Evolutionary conservation across 106 monocot genomes (phyloP).

Genomic region (Allium cepa): DNA sequence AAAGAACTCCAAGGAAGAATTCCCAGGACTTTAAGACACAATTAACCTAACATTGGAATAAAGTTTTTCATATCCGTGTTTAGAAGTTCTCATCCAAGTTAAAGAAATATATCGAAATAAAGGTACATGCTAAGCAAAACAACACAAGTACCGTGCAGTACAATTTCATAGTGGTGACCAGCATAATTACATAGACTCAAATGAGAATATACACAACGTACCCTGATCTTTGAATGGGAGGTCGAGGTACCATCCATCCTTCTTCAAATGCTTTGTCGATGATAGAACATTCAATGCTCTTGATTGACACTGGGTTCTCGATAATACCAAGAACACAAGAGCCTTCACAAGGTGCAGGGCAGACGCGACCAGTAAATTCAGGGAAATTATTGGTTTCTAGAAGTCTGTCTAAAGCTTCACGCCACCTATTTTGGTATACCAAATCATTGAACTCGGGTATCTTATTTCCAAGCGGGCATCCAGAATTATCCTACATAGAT

Average conservation of each 20-base stretch:
- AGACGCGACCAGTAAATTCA: slow-evolving; percentile 96
- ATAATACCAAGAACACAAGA: slow-evolving; percentile 99
- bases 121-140: no score
- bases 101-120: no score
- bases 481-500: slow-evolving; percentile 72
- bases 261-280: slow-evolving; percentile 98
- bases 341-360: slow-evolving; percentile 98
- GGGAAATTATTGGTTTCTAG: slow-evolving; percentile 99
- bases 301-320: slow-evolving; percentile 97
- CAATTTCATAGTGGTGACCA: no score
- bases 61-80: no score
- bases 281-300: slow-evolving; percentile 94
- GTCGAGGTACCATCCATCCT: slow-evolving; percentile 96
- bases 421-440: slow-evolving; percentile 93
- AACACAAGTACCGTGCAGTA: no score
- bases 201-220: slow-evolving; percentile 15
- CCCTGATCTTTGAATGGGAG: slow-evolving; percentile 90
- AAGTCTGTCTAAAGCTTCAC: slow-evolving; percentile 89
- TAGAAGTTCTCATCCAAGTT: no score
- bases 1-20: no score
- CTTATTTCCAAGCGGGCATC: slow-evolving; percentile 98
- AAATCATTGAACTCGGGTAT: slow-evolving; percentile 98
- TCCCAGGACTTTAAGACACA: no score
- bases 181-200: neutral
- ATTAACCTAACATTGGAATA: no score